A percentile compares a stretch with the other conserved stretches of the same genome.
Evolutionary conservation across 2,329 filamentous ascomycete genomes (phyloP).

Genomic region (Hawksworthiomyces lignivorus): DNA sequence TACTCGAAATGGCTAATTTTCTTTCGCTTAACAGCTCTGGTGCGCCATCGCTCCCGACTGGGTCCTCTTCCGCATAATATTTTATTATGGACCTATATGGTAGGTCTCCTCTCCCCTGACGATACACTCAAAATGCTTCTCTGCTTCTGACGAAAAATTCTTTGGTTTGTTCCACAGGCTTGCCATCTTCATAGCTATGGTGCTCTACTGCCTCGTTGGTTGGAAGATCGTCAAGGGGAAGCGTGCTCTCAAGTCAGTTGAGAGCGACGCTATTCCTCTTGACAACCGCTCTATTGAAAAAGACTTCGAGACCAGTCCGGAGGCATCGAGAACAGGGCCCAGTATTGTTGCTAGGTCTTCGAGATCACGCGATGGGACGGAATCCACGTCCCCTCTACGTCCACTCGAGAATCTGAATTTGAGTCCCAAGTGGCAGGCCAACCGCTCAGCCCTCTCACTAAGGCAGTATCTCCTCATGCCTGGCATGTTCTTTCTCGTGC

Average conservation of each 20-base stretch:
- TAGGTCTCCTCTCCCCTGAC: constrained; percentile 11
- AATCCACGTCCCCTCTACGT: constrained; percentile 7
- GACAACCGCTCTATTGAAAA: constrained; percentile 9
- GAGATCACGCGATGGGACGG: constrained; percentile 4
- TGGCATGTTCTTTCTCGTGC: constrained; percentile 27
- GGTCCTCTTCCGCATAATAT: constrained; percentile 26
- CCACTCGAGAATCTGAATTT: background rate
- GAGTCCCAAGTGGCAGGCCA: constrained; percentile 10
- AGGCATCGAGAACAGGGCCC: no score
- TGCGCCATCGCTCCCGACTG: constrained; percentile 29
- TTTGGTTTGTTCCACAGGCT: constrained; percentile 17
- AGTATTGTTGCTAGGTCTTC: no score
- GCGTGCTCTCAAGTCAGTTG: constrained; percentile 23
- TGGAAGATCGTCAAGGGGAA: constrained; percentile 25
- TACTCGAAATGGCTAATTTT: background rate
- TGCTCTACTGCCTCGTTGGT: constrained; percentile 38
- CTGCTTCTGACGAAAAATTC: background rate
- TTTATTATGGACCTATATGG: constrained; percentile 30
- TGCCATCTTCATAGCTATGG: constrained; percentile 19
- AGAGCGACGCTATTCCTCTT: constrained; percentile 22
- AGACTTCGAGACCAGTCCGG: background rate
- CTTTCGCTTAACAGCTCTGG: constrained; percentile 22
- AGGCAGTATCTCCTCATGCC: constrained; percentile 32
- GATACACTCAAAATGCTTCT: background rate
- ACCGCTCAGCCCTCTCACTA: constrained; percentile 25